Conservation (phyloP, 1,284 basidiomycete genomes). For the Tylopilus sp. region DNA sequence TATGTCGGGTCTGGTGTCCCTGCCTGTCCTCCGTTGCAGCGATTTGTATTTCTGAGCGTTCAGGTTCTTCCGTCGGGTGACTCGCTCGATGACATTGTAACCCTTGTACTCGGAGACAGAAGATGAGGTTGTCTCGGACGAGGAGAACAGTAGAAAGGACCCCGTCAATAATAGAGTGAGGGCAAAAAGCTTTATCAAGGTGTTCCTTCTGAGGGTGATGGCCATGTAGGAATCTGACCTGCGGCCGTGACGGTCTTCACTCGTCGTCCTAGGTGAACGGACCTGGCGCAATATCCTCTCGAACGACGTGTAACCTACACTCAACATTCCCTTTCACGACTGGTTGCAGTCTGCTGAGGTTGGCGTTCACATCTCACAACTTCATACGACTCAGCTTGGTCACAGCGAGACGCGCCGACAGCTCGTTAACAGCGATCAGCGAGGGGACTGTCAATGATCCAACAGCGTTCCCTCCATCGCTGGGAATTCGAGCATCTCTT, state of each 20-base stretch:
- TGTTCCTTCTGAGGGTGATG: slow-evolving; percentile 23
- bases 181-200: slow-evolving; percentile 15
- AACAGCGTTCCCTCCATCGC: slow-evolving; percentile 88
- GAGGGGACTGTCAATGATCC: slow-evolving; percentile 97
- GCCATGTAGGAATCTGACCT: slow-evolving; percentile 22
- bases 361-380: slow-evolving; percentile 26
- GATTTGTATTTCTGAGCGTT: slow-evolving; percentile 87
- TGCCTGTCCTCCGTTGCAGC: slow-evolving; percentile 79
- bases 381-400: slow-evolving; percentile 1
- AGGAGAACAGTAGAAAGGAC: slow-evolving; percentile 14
- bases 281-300: no score
- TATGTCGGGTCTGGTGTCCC: slow-evolving; percentile 79
- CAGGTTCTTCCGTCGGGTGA: slow-evolving; percentile 74
- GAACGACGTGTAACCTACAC: no score
- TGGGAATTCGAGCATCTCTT: slow-evolving; percentile 99
- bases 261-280: no score
- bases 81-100: slow-evolving; percentile 79
- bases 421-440: slow-evolving; percentile 67
- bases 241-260: no score
- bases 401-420: slow-evolving; percentile 38
- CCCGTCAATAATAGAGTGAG: slow-evolving; percentile 20
- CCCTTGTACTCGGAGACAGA: slow-evolving; percentile 23
- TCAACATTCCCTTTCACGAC: slow-evolving; percentile 40
- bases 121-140: slow-evolving; percentile 12
- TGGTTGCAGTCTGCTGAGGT: slow-evolving; percentile 38